Percentiles rank a stretch among this genome's conserved stretches.
Conservation (phyloP, 2,329 filamentous ascomycete genomes). For the Corinectria fuckeliana region DNA sequence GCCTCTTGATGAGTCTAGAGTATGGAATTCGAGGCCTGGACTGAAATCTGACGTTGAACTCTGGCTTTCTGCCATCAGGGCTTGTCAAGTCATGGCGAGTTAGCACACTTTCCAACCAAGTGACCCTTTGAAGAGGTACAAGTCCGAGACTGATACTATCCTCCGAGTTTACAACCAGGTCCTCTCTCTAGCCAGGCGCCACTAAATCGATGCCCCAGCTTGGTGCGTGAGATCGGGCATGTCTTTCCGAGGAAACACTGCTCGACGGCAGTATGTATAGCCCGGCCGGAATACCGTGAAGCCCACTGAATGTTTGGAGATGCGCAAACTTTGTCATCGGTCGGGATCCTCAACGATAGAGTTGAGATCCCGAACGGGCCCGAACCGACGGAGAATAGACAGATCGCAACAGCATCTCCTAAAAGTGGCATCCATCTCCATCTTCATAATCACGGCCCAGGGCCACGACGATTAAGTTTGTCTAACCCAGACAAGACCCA, state of each 20-base stretch:
- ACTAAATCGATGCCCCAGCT: conserved; percentile 11
- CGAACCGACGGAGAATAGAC: conserved; percentile 13
- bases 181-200: conserved; percentile 5
- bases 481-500: conserved; percentile 28
- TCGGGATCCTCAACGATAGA: conserved; percentile 7
- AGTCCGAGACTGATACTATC: background rate
- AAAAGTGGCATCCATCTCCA: conserved; percentile 33
- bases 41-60: background rate
- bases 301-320: background rate
- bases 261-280: background rate
- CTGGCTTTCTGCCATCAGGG: background rate
- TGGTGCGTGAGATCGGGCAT: conserved; percentile 3
- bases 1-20: background rate
- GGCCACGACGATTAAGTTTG: conserved; percentile 34
- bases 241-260: background rate
- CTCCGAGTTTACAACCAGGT: background rate
- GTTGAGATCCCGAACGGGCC: conserved; percentile 3
- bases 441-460: conserved; percentile 1
- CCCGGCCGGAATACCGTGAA: background rate
- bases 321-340: background rate
- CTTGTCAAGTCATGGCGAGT: background rate
- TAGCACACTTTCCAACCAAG: background rate
- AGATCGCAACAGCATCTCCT: conserved; percentile 27
- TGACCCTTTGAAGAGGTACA: background rate
- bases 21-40: background rate